These are phyloP conservation scores for Fomitopsis pulvina DNA, from an alignment of 768 basidiomycete species.

Conservation along the genomic window DNA sequence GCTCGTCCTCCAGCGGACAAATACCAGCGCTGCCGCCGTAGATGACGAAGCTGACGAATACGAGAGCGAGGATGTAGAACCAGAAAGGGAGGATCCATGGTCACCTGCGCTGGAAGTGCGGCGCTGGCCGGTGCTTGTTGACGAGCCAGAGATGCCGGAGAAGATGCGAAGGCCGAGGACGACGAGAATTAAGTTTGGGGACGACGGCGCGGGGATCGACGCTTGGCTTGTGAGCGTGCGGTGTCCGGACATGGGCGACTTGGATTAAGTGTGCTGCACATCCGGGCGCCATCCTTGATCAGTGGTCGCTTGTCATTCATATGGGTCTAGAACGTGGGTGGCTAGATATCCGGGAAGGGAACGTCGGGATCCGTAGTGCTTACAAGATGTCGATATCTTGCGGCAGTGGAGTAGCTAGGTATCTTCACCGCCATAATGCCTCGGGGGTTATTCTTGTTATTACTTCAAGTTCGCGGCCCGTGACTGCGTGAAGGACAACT, in stretches of 20 bases:
- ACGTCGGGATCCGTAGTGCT: too few relatives aligned
- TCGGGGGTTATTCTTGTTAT: too few relatives aligned
- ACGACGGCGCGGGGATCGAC: constrained; percentile 34
- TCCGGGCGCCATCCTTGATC: too few relatives aligned
- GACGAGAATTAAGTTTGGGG: constrained; percentile 47
- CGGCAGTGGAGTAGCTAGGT: too few relatives aligned
- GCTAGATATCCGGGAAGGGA: too few relatives aligned
- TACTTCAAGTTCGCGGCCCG: too few relatives aligned
- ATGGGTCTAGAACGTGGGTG: too few relatives aligned
- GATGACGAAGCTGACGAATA: constrained; percentile 21
- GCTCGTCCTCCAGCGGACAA: constrained; percentile 43
- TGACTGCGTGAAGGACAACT: too few relatives aligned
- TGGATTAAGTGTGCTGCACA: too few relatives aligned
- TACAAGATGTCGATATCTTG: too few relatives aligned
- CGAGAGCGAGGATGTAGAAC: constrained; percentile 19
- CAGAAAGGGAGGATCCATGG: constrained; percentile 17
- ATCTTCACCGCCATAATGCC: too few relatives aligned
- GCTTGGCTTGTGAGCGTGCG: constrained; percentile 41
- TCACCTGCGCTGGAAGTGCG: background rate
- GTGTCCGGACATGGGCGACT: constrained; percentile 15
- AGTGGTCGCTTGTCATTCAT: too few relatives aligned
- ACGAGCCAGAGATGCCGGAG: constrained; percentile 9
- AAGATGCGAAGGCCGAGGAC: constrained; percentile 19
- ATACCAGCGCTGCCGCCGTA: constrained; percentile 10
- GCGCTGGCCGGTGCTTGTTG: background rate